Evolutionary conservation across 1,284 basidiomycete species (phyloP).

Genomic region (Lentinula novae-zelandiae): DNA sequence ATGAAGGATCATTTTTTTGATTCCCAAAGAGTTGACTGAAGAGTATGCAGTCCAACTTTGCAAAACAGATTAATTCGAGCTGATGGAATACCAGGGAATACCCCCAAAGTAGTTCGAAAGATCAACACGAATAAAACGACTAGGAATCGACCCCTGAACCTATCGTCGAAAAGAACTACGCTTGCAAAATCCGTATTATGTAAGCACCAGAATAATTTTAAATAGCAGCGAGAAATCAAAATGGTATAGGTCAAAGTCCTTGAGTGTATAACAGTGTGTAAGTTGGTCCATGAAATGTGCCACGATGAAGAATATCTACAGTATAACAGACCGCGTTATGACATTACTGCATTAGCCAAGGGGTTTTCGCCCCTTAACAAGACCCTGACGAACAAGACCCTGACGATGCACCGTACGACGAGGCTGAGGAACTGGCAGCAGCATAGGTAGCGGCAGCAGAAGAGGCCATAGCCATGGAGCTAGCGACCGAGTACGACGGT

Average conservation of each 20-base stretch:
- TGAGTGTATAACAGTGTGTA: conserved; percentile 18
- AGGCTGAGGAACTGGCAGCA: conserved; percentile 1
- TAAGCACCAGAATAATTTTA: conserved; percentile 30
- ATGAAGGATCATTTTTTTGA: too few relatives aligned
- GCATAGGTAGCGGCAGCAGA: not conserved
- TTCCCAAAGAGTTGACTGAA: too few relatives aligned
- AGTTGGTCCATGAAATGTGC: conserved; percentile 13
- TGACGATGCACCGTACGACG: conserved; percentile 4
- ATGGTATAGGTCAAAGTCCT: conserved; percentile 27
- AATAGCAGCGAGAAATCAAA: conserved; percentile 29
- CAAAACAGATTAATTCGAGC: not conserved
- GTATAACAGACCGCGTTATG: not conserved
- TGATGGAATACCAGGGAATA: not conserved
- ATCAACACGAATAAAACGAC: conserved; percentile 1
- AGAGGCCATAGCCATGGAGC: not conserved
- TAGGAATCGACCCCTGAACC: conserved; percentile 15
- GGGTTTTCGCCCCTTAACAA: conserved; percentile 4
- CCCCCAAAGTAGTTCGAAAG: not conserved
- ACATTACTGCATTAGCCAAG: conserved; percentile 11
- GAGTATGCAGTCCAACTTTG: not conserved
- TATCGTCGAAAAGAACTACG: conserved; percentile 11
- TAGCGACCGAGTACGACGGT: conserved; percentile 4
- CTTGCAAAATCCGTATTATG: conserved; percentile 27
- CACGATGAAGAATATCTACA: conserved; percentile 17
- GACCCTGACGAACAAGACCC: conserved; percentile 7